Evolutionary conservation across 805 yeast species (phyloP).

Genomic region (Monosporozyma solicola): DNA sequence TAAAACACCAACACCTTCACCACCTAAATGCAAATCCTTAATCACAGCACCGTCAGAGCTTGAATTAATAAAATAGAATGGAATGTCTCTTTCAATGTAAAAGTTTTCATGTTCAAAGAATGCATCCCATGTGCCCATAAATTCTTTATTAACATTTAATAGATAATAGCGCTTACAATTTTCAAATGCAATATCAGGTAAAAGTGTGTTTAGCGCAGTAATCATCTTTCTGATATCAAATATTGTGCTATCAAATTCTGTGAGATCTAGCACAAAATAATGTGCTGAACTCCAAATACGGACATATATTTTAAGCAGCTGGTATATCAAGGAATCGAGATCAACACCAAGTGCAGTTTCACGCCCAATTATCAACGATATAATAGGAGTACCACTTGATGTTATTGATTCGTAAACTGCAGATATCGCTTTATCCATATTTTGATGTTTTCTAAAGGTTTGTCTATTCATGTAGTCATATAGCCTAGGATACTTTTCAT

Average conservation of each 20-base stretch:
- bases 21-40: constrained; percentile 38
- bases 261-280: constrained; percentile 58
- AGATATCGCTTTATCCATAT: constrained; percentile 23
- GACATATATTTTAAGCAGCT: constrained; percentile 53
- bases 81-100: constrained; percentile 22
- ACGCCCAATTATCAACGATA: constrained; percentile 42
- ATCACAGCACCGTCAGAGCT: constrained; percentile 38
- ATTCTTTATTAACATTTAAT: constrained; percentile 32
- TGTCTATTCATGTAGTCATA: constrained; percentile 69
- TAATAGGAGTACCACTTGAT: constrained; percentile 63
- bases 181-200: constrained; percentile 42
- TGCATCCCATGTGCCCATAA: constrained; percentile 17
- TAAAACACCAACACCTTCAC: constrained; percentile 34
- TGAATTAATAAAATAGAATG: constrained; percentile 37
- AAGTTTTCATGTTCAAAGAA: constrained; percentile 19
- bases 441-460: constrained; percentile 43
- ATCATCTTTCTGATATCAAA: constrained; percentile 17
- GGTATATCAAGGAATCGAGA: constrained; percentile 46
- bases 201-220: constrained; percentile 33
- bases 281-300: constrained; percentile 66
- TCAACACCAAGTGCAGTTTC: constrained; percentile 32
- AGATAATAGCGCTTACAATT: constrained; percentile 50
- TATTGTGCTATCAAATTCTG: constrained; percentile 39
- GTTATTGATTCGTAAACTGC: constrained; percentile 58
- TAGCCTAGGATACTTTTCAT: constrained; percentile 41